A percentile compares a stretch with the other conserved stretches of the same genome.
Conservation (phyloP, 2,329 filamentous ascomycete genomes). For the Plenodomus biglobosus region DNA sequence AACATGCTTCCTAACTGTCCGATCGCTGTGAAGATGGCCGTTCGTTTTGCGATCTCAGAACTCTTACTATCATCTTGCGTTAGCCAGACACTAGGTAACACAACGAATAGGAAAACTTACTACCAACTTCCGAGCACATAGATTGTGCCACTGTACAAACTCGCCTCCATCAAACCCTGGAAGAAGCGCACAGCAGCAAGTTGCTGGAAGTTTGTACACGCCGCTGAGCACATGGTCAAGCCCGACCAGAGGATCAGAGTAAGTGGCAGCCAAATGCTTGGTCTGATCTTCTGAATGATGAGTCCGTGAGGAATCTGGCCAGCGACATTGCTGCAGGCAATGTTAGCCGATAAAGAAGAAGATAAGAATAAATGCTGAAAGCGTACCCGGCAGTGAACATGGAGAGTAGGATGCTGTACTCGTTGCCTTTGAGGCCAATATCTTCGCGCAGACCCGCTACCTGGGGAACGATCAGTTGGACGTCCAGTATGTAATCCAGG, state of each 20-base stretch:
- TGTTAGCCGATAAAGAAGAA: neutral
- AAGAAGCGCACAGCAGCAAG: conserved; percentile 25
- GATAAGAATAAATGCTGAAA: too few species aligned
- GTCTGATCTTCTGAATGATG: conserved; percentile 27
- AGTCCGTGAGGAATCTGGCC: conserved; percentile 26
- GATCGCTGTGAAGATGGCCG: conserved; percentile 27
- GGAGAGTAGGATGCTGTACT: conserved; percentile 28
- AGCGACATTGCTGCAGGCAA: conserved; percentile 15
- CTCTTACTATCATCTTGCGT: conserved; percentile 23
- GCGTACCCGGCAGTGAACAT: conserved; percentile 26
- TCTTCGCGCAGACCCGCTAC: conserved; percentile 25
- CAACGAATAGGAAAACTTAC: too few species aligned
- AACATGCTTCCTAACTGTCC: conserved; percentile 31
- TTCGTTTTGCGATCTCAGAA: conserved; percentile 27
- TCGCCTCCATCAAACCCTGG: conserved; percentile 25
- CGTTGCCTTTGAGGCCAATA: conserved; percentile 23
- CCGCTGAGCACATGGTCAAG: conserved; percentile 30
- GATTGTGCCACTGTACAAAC: conserved; percentile 24
- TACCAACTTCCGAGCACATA: conserved; percentile 32
- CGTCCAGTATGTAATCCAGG: too few species aligned
- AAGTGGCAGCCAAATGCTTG: conserved; percentile 26
- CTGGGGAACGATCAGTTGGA: too few species aligned
- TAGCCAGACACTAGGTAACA: too few species aligned
- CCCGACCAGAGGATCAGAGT: conserved; percentile 27
- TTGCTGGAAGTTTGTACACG: conserved; percentile 24